Evolutionary conservation across 2,329 filamentous ascomycete genomes (phyloP).

Genomic region (Penicillium polonicum): DNA sequence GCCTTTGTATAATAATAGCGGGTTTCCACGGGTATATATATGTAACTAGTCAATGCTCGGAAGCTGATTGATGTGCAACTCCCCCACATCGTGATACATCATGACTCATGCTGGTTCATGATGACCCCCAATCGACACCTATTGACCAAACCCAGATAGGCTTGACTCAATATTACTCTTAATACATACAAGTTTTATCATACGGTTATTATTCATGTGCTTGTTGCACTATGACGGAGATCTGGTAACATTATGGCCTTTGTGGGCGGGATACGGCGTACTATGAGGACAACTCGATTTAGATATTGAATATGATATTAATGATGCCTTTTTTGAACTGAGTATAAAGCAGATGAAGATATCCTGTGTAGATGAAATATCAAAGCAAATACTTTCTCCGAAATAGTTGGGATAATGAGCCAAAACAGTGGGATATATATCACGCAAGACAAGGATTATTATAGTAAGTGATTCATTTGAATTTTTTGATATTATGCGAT

Average conservation of each 20-base stretch:
- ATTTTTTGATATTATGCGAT: background rate
- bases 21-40: background rate
- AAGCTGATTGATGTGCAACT: background rate
- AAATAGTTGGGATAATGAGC: background rate
- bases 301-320: background rate
- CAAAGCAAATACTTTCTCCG: background rate
- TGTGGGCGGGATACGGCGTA: background rate
- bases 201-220: no score
- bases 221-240: background rate
- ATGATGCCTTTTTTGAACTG: background rate
- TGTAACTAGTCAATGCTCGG: background rate
- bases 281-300: background rate
- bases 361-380: background rate
- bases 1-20: background rate
- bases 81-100: background rate
- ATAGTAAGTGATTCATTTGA: background rate
- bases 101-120: background rate
- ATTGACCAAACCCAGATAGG: background rate
- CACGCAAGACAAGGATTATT: accelerated
- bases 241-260: background rate
- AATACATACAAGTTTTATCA: background rate
- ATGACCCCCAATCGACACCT: background rate
- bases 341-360: background rate
- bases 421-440: background rate
- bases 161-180: background rate